Conservation (phyloP, 257 asterid species). For the Plantago elongata region DNA sequence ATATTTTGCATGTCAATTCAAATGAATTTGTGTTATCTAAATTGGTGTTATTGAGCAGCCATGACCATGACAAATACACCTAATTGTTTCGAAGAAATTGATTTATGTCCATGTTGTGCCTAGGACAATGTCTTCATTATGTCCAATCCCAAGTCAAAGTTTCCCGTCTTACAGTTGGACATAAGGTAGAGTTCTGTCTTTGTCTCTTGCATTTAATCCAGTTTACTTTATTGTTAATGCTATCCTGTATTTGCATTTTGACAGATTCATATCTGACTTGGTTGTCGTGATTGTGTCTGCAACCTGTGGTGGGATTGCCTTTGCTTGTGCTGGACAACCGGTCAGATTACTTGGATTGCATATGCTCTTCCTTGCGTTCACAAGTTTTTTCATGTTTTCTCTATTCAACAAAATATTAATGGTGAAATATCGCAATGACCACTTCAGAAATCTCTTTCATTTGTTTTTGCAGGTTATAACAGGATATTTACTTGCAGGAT, state of each 20-base stretch:
- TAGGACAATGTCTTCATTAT: slow-evolving; percentile 82
- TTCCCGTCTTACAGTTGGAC: slow-evolving; percentile 74
- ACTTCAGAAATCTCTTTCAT: slow-evolving; percentile 17
- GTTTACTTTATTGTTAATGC: slow-evolving; percentile 7
- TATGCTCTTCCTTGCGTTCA: slow-evolving; percentile 14
- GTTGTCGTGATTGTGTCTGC: slow-evolving; percentile 87
- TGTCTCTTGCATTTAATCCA: slow-evolving; percentile 4
- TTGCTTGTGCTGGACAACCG: slow-evolving; percentile 89
- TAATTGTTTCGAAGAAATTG: slow-evolving; percentile 21
- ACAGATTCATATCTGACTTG: slow-evolving; percentile 78
- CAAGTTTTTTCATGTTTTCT: slow-evolving; percentile 2
- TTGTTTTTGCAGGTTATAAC: slow-evolving; percentile 67
- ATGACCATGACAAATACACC: slow-evolving; percentile 16
- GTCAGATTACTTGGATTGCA: slow-evolving; percentile 34
- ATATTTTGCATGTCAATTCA: slow-evolving; percentile 12
- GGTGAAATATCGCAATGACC: slow-evolving; percentile 14
- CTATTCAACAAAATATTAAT: slow-evolving; percentile 15
- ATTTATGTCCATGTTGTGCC: slow-evolving; percentile 23
- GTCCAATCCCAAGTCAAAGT: slow-evolving; percentile 73
- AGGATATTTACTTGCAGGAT: slow-evolving; percentile 84
- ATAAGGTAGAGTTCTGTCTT: slow-evolving; percentile 51
- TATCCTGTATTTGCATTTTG: slow-evolving; percentile 19
- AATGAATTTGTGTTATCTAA: slow-evolving; percentile 15
- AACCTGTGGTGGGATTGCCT: slow-evolving; percentile 87
- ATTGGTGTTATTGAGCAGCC: slow-evolving; percentile 1